Evolutionary conservation across 2,329 filamentous ascomycete species (phyloP).

Genomic region (Xylariaceae sp.): DNA sequence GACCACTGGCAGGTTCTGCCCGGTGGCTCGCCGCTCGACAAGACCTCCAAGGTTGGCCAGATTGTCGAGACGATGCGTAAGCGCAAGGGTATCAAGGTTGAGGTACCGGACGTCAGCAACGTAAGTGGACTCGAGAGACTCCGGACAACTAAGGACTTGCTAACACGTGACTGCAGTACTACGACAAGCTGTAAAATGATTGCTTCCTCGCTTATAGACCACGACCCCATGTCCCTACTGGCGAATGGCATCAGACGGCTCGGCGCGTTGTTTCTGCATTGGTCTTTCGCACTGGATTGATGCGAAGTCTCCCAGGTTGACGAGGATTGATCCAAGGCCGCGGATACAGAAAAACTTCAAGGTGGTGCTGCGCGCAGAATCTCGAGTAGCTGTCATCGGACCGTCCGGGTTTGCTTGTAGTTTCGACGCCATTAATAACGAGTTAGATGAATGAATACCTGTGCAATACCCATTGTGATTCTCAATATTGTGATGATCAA

Average conservation of each 20-base stretch:
- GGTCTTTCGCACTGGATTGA: constrained; percentile 16
- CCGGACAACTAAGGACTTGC: constrained; percentile 8
- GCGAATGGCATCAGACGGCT: constrained; percentile 34
- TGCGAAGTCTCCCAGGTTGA: constrained; percentile 17
- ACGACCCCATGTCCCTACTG: constrained; percentile 35
- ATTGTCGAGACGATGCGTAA: constrained; percentile 89
- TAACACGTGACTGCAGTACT: constrained; percentile 63
- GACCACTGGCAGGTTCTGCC: constrained; percentile 89
- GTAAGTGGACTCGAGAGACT: constrained; percentile 51
- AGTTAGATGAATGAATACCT: no score
- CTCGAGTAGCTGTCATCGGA: no score
- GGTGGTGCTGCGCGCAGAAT: no score
- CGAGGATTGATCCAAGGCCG: constrained; percentile 21
- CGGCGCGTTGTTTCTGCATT: constrained; percentile 18
- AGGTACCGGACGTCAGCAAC: constrained; percentile 89
- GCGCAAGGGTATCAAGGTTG: constrained; percentile 98
- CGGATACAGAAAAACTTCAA: constrained; percentile 27
- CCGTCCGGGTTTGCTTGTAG: no score
- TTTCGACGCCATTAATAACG: no score
- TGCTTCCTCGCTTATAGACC: constrained; percentile 37
- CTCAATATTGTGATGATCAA: no score
- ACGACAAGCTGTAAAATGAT: constrained; percentile 88
- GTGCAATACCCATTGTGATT: no score
- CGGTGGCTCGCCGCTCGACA: constrained; percentile 45
- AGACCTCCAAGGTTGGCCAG: constrained; percentile 65